Base-by-base conservation (phyloP, 148 eudicot species). In the Rhododendron griersonianum region DNA sequence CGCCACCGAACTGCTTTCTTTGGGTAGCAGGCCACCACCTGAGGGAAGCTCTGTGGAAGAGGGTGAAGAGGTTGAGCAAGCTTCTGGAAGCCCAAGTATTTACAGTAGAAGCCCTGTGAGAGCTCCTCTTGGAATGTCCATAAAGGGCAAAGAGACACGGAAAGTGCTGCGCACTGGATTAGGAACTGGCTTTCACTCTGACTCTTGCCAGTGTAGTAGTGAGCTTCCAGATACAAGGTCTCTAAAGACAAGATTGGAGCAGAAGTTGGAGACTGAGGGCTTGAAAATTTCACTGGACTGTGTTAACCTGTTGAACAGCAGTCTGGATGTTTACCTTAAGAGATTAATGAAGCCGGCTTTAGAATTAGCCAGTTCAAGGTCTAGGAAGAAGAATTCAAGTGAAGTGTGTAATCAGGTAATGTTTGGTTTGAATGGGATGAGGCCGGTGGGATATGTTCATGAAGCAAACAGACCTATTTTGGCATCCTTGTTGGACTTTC, bases 61-160 rank as follows among this genome's bases (percentile, higher is more conserved):
- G 1, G 94, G 94, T 25, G 98, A 96, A 88, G 98, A 95, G 88
- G 96, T 94, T 83, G 96, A 96, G 85, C 98, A 94, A 88, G 91
- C 89, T 84, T 90, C 92, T 67, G 83, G 90, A 71, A 92, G 95
- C 88, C 93, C 90, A 0, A 90, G 91, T 8, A 86, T 91, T 85
- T 88, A 92, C 84, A 93, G 98, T 87, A 86, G 95, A 86, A 94
- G 94, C 90, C 95, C 94, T 5, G 91, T 96, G 74, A 92, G 86
- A 57, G 95, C 98, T 84, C 98, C 96, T 78, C 86, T 93, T 53
- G 98, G 98, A 37, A 87, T 96, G 82, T 90, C 91, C 28, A 83
- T 92, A 79, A 91, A 88, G 41, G 82, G 88, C 16, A 96, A 91
- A 86, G 98, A 89, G 37, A 85, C 87, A 57, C 90, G 91, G 79